A percentile compares a stretch with the other conserved stretches of the same genome.
phyloP scores from a whole-genome alignment of 2,329 filamentous ascomycete genomes.

The Capronia americana region DNA sequence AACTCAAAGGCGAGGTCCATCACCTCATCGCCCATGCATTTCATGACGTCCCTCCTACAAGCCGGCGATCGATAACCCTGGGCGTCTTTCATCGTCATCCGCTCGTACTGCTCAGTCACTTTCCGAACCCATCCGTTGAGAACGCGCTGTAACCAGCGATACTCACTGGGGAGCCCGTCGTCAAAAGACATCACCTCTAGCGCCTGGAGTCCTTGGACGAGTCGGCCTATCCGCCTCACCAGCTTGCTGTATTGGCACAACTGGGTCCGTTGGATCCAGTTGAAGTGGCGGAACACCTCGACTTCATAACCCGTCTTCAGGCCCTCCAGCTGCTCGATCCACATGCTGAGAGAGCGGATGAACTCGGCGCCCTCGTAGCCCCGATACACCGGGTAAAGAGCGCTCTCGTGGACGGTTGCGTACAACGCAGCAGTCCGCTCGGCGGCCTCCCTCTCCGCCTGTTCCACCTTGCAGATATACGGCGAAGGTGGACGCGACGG shows the following conservation, averaged over 20 bases:
- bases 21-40: background rate
- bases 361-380: background rate
- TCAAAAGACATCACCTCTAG: background rate
- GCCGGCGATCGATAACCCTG: background rate
- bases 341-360: background rate
- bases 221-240: background rate
- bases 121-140: background rate
- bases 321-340: background rate
- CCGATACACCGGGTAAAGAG: background rate
- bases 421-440: background rate
- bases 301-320: background rate
- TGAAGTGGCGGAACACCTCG: background rate
- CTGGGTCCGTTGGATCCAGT: background rate
- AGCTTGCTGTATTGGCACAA: slow-evolving; percentile 3
- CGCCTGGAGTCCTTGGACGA: background rate
- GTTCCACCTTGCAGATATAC: background rate
- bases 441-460: background rate
- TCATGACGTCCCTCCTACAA: slow-evolving; percentile 1
- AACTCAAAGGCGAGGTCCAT: background rate
- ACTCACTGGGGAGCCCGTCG: background rate
- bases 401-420: background rate
- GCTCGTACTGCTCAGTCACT: background rate
- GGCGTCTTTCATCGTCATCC: background rate
- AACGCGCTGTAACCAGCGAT: background rate
- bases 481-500: background rate